These are phyloP conservation scores for Dissophora ornata DNA, from an alignment of 192 early-diverging fungal genomes.

Conservation along the genomic window DNA sequence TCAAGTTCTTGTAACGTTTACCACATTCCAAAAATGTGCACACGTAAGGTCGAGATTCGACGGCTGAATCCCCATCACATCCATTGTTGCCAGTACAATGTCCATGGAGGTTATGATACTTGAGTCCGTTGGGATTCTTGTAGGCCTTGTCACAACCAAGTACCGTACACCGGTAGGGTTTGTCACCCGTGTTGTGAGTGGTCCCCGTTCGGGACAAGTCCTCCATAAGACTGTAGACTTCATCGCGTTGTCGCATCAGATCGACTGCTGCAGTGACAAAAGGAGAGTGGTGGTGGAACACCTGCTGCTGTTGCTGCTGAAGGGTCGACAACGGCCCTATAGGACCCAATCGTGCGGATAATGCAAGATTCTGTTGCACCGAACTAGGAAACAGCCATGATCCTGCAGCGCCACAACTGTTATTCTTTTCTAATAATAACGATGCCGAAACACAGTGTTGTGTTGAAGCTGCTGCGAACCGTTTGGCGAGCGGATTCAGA, in stretches of 20 bases:
- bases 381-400: no score
- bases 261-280: slow-evolving; percentile 12
- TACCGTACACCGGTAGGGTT: slow-evolving; percentile 92
- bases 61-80: slow-evolving; percentile 58
- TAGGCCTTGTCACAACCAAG: slow-evolving; percentile 93
- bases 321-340: no score
- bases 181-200: slow-evolving; percentile 52
- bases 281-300: no score
- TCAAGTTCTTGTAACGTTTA: slow-evolving; percentile 83
- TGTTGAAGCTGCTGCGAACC: background rate
- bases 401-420: no score
- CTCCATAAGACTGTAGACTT: slow-evolving; percentile 28
- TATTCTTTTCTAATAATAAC: background rate
- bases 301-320: no score
- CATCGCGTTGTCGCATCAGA: slow-evolving; percentile 29
- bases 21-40: slow-evolving; percentile 79
- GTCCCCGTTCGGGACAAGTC: slow-evolving; percentile 11
- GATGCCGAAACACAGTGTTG: background rate
- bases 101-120: slow-evolving; percentile 97
- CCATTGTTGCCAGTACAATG: slow-evolving; percentile 75
- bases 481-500: slow-evolving; percentile 4
- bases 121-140: slow-evolving; percentile 98
- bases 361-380: no score
- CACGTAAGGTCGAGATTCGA: slow-evolving; percentile 72
- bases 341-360: no score